Evolutionary conservation across 805 yeast species (phyloP).

Genomic region (Candida verbasci): DNA sequence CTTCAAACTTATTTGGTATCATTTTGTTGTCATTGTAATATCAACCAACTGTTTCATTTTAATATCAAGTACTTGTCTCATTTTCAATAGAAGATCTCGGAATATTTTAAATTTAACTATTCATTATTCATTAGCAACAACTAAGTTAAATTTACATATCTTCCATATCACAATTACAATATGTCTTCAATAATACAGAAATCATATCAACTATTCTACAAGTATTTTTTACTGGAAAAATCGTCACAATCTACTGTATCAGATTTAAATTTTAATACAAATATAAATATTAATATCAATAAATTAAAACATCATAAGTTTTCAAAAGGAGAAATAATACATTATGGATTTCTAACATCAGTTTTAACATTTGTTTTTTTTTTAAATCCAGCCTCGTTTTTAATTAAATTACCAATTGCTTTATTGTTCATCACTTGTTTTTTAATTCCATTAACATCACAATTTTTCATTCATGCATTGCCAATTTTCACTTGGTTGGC

Average conservation of each 20-base stretch:
- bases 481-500: constrained; percentile 87
- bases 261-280: constrained; percentile 47
- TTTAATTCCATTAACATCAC: constrained; percentile 70
- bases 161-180: too few species aligned
- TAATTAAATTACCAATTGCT: constrained; percentile 37
- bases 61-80: too few species aligned
- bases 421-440: constrained; percentile 45
- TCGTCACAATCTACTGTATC: constrained; percentile 46
- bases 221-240: constrained; percentile 52
- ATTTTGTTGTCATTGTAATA: too few species aligned
- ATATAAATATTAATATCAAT: constrained; percentile 37
- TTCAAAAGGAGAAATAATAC: constrained; percentile 45
- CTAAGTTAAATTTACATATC: too few species aligned
- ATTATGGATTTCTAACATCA: constrained; percentile 46
- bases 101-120: too few species aligned
- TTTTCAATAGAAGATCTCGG: too few species aligned
- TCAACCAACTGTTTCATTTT: too few species aligned
- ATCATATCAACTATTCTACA: constrained; percentile 42
- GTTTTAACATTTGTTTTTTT: constrained; percentile 57
- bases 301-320: constrained; percentile 41
- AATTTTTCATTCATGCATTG: constrained; percentile 76
- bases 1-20: too few species aligned
- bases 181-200: constrained; percentile 21
- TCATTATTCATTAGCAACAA: too few species aligned
- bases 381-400: constrained; percentile 51